Evolutionary conservation across 2,329 filamentous ascomycete genomes (phyloP).

Genomic region (Ilyonectria sp.): DNA sequence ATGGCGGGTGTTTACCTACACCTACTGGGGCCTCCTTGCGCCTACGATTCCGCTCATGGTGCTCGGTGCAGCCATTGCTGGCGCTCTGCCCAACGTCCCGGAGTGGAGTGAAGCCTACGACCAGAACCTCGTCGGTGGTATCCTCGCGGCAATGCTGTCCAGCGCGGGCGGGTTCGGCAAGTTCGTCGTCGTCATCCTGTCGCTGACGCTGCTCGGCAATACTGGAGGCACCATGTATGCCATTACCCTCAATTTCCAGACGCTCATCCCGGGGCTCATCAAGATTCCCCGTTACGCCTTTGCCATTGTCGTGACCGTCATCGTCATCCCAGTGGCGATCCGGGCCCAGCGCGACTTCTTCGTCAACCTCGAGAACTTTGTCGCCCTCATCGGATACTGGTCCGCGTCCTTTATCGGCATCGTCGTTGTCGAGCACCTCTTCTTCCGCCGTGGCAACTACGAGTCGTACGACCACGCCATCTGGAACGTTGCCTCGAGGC

Average conservation of each 20-base stretch:
- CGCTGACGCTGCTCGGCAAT: slow-evolving; percentile 72
- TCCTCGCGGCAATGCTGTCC: slow-evolving; percentile 72
- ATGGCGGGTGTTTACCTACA: slow-evolving; percentile 67
- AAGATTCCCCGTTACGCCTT: slow-evolving; percentile 71
- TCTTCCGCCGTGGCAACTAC: slow-evolving; percentile 63
- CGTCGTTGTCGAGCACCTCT: slow-evolving; percentile 62
- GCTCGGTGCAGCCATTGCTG: slow-evolving; percentile 75
- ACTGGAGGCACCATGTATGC: slow-evolving; percentile 73
- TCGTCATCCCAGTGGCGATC: slow-evolving; percentile 73
- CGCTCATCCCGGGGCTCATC: slow-evolving; percentile 69
- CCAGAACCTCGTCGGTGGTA: slow-evolving; percentile 68
- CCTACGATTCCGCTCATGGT: slow-evolving; percentile 73
- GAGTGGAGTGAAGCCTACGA: slow-evolving; percentile 70
- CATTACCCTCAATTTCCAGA: slow-evolving; percentile 76
- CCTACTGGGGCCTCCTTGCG: slow-evolving; percentile 68
- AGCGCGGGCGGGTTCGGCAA: slow-evolving; percentile 73
- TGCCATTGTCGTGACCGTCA: slow-evolving; percentile 69
- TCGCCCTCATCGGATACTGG: slow-evolving; percentile 73
- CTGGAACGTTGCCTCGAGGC: slow-evolving; percentile 62
- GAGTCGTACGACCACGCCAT: slow-evolving; percentile 61
- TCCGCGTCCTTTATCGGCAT: slow-evolving; percentile 69
- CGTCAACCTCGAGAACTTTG: slow-evolving; percentile 69
- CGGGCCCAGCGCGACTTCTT: slow-evolving; percentile 71
- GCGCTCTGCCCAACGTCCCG: slow-evolving; percentile 68
- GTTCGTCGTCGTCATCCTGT: slow-evolving; percentile 72